Evolutionary conservation across 768 basidiomycete genomes (phyloP).

Genomic region (Pleurotus pulmonarius): DNA sequence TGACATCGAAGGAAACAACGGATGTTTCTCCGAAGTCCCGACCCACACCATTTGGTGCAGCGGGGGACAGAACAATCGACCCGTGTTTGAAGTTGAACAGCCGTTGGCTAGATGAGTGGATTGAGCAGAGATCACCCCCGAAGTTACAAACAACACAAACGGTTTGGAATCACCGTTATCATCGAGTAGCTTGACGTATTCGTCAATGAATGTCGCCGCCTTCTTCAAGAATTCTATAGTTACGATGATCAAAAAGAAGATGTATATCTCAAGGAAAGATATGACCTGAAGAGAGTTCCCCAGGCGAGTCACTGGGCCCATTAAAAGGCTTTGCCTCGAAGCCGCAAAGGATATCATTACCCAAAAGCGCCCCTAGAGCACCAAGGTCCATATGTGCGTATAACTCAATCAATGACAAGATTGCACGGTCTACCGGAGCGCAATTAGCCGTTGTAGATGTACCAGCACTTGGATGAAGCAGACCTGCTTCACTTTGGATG

Average conservation of each 20-base stretch:
- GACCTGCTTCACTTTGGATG: neutral
- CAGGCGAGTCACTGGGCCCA: conserved; percentile 30
- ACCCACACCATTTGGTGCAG: neutral
- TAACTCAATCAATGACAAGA: conserved; percentile 61
- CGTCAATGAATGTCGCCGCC: conserved; percentile 18
- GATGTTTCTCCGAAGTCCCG: conserved; percentile 29
- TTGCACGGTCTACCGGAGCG: conserved; percentile 34
- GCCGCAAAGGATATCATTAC: conserved; percentile 44
- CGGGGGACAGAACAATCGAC: conserved; percentile 1
- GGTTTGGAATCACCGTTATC: conserved; percentile 12
- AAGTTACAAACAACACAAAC: too few relatives aligned
- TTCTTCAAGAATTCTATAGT: neutral
- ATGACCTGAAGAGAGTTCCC: conserved; percentile 39
- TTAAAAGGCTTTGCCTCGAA: conserved; percentile 38
- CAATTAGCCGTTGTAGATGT: neutral
- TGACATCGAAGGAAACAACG: conserved; percentile 51
- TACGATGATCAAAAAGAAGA: neutral
- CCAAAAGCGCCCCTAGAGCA: conserved; percentile 50
- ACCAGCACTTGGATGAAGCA: neutral
- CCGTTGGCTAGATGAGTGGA: conserved; percentile 20
- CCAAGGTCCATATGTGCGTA: conserved; percentile 71
- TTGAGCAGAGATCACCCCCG: too few relatives aligned
- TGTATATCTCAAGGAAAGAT: neutral
- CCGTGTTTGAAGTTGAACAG: conserved; percentile 59
- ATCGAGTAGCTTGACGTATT: conserved; percentile 43